These are phyloP conservation scores for Detonula confervacea DNA, from an alignment of 352 stramenopile genomes.

Conservation along the genomic window DNA sequence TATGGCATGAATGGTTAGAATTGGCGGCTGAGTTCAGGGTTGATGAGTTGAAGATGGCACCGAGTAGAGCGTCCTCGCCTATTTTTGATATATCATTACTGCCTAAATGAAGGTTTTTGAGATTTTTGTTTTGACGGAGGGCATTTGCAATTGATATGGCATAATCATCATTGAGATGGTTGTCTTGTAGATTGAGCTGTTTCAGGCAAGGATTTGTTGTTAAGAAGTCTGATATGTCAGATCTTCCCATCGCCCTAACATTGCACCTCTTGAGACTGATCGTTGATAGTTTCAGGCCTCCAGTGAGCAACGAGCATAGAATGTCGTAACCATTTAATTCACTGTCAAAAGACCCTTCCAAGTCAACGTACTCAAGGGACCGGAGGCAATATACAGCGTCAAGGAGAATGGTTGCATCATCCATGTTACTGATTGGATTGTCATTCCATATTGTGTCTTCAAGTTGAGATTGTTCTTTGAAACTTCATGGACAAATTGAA, in stretches of 20 bases:
- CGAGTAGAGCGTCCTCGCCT: not conserved
- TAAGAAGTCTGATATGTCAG: constrained; percentile 26
- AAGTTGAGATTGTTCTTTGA: not conserved
- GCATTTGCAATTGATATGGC: constrained; percentile 23
- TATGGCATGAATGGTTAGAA: constrained; percentile 17
- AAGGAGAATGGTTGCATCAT: not conserved
- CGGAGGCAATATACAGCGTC: not conserved
- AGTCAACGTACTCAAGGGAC: not conserved
- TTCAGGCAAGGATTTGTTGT: constrained; percentile 14
- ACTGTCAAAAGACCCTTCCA: not conserved
- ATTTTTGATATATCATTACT: constrained; percentile 18
- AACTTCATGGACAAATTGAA: not conserved
- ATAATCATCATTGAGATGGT: constrained; percentile 37
- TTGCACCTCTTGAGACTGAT: not conserved
- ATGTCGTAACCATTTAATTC: not conserved
- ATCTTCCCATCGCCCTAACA: constrained; percentile 17
- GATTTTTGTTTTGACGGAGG: constrained; percentile 23
- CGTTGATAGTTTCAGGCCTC: not conserved
- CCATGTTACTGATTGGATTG: not conserved
- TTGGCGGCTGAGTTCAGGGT: constrained; percentile 8
- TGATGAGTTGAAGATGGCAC: not conserved
- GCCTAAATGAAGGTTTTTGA: constrained; percentile 9
- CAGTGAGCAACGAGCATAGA: not conserved
- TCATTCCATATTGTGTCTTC: not conserved
- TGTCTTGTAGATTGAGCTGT: constrained; percentile 13